These are phyloP conservation scores for Astrocystis sublimbata DNA, from an alignment of 495 filamentous ascomycete genomes.

Conservation along the genomic window DNA sequence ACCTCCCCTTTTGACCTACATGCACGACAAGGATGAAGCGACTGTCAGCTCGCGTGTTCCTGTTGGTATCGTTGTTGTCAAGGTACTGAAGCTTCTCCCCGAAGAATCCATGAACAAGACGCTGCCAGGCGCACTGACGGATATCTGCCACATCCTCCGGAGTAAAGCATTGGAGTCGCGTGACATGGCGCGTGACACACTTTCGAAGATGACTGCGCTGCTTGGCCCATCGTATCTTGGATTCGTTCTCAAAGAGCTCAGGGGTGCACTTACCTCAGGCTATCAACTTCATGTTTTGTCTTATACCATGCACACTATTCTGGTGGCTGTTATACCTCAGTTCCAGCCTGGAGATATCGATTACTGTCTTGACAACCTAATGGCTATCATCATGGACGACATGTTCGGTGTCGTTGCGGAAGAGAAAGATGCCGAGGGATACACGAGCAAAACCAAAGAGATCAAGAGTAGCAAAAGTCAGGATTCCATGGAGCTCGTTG, in stretches of 20 bases:
- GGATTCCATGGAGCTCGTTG: conserved; percentile 93
- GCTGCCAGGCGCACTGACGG: conserved; percentile 80
- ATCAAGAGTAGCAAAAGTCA: conserved; percentile 97
- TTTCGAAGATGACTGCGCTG: conserved; percentile 76
- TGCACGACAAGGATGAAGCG: conserved; percentile 91
- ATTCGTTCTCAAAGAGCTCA: conserved; percentile 90
- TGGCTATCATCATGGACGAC: conserved; percentile 91
- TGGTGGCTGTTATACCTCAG: conserved; percentile 70
- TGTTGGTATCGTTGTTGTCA: conserved; percentile 81
- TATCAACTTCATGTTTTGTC: conserved; percentile 96
- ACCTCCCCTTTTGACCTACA: conserved; percentile 71
- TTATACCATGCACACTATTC: conserved; percentile 89
- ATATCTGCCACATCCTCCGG: conserved; percentile 88
- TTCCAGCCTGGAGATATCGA: conserved; percentile 84
- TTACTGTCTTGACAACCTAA: conserved; percentile 77
- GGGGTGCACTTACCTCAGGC: conserved; percentile 74
- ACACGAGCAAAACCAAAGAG: conserved; percentile 94
- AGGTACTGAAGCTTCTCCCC: conserved; percentile 79
- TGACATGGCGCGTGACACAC: conserved; percentile 84
- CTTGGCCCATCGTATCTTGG: conserved; percentile 81
- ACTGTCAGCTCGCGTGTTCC: conserved; percentile 89
- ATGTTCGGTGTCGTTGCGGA: conserved; percentile 94
- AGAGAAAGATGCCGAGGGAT: conserved; percentile 96
- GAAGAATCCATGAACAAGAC: conserved; percentile 66
- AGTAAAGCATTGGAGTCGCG: conserved; percentile 85